Evolutionary conservation across 495 filamentous ascomycete genomes (phyloP), one percentile per base, ranked within the genome.

Genomic region (Trichoderma erinaceum): DNA sequence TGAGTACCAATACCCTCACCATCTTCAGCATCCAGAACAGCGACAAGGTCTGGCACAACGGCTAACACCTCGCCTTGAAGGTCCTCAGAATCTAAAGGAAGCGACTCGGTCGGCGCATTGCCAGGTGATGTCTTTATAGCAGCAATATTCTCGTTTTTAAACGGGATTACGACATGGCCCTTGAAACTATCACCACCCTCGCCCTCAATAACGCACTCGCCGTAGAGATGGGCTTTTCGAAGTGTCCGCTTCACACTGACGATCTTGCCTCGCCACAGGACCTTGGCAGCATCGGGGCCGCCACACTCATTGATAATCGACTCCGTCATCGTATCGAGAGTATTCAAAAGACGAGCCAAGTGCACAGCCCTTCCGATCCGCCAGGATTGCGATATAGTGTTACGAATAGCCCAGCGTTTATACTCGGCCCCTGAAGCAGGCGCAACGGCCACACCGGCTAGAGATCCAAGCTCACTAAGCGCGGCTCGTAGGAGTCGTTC

Each of bases 121-220:
- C 69, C 68, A 2, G 73, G 52, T 1, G 43, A 46, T 63, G 78
- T 69, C 77, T 77, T 67, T 48, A 80, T 79, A 6, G 83, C 86
- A 23, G 82, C 78, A n/a, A 87, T 85, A 70, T 88, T 89, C 72
- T 89, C 87, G 71, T 88, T 88, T 76, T 87, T 87, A 75, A 88
- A 88, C 0, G 86, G 85, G 44, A 88, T 84, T 25, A 27, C 68
- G 35, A 5, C 67, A 8, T 66, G 61, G 12, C 75, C 76, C 11
- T 63, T 43, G 67, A 75, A 80, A 32, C 69, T 69, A 10, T 18
- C 21, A 11, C 79, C 69, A 23, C 75, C 78, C n/a, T 75, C 74
- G 2, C 76, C 82, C 44, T 82, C 79, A 66, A 87, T 82, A 15
- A 82, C 77, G 69, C 82, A 82, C 73, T 79, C 80, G 11, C 80